Base-by-base conservation (phyloP, 352 stramenopile genomes). In the Globisporangium orthogonon region DNA sequence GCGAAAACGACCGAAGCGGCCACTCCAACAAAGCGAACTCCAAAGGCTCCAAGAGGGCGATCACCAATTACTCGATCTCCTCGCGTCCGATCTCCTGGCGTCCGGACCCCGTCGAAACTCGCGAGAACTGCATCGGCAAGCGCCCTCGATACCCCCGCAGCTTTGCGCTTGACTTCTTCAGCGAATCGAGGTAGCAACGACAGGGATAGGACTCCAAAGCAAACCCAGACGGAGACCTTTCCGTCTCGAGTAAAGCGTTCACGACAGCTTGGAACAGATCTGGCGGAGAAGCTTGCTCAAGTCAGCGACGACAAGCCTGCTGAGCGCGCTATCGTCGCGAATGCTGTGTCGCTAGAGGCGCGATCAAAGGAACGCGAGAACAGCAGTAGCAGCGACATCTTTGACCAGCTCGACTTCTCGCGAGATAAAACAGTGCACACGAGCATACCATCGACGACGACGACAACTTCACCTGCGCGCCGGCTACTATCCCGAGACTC, bases 401-500 rank as follows among this genome's bases (percentile, higher is more conserved):
- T 52, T 7, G 49, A 50, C 7, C 10, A 54, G 4, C 23, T 60
- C 9, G 54, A 60, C 23, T 60, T 60, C 47, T 60, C 54, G 2
- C 35, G 35, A 35, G 54, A 60, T 23, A 7, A 4, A 0, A 35
- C n/a, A 31, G 6, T 17, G 35, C 35, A 10, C 2, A 14, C 35
- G 10, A 11, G 35, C 4, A 28, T 28, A 49, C 33, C 29, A 39
- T 44, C 46, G 14, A 14, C 45, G 17, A 23, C 7, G 18, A 48
- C 11, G n/a, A 45, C 13, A 13, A 23, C 23, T 23, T 53, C 54
- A 17, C 54, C 54, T n/a, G 15, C 28, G 0, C 39, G 28, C 9
- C 35, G 31, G 30, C 15, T 46, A 18, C 18, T 35, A 18, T 60
- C 54, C 30, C 44, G 45, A 33, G 46, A 46, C 44, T 52, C 54